These are phyloP conservation scores for Globisporangium megalacanthum DNA, from an alignment of 352 stramenopile species.

Conservation along the genomic window DNA sequence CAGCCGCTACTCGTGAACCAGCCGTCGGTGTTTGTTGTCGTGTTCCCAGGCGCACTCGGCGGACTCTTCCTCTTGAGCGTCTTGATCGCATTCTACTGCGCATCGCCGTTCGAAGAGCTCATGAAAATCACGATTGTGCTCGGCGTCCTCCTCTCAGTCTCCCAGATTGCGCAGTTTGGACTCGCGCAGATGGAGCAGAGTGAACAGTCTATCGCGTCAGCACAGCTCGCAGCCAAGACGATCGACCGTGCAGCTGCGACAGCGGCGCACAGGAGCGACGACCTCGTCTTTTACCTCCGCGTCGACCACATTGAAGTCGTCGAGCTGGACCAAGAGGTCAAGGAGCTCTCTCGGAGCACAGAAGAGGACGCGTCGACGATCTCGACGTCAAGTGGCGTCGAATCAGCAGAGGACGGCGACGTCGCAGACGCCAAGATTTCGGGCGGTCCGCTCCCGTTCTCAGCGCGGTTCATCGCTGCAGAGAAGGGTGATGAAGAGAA, in stretches of 20 bases:
- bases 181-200: constrained; percentile 30
- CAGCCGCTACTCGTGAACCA: constrained; percentile 33
- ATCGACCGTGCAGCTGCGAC: constrained; percentile 9
- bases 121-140: constrained; percentile 88
- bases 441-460: constrained; percentile 67
- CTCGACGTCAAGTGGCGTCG: constrained; percentile 7
- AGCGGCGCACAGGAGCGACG: constrained; percentile 22
- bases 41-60: constrained; percentile 61
- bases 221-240: neutral
- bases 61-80: constrained; percentile 75
- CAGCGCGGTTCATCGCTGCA: constrained; percentile 68
- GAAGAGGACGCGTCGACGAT: constrained; percentile 5
- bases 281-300: constrained; percentile 46
- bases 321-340: constrained; percentile 44
- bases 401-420: constrained; percentile 12
- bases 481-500: constrained; percentile 85
- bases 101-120: constrained; percentile 64
- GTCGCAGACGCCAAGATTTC: constrained; percentile 25
- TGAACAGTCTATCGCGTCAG: constrained; percentile 11
- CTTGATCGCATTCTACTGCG: constrained; percentile 66
- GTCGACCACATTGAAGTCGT: constrained; percentile 63
- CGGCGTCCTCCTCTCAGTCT: constrained; percentile 68
- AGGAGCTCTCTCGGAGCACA: constrained; percentile 12
- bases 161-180: constrained; percentile 64
- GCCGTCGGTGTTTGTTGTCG: constrained; percentile 51